Base-by-base conservation (phyloP, 106 monocot genomes). In the Acorus calamus region DNA sequence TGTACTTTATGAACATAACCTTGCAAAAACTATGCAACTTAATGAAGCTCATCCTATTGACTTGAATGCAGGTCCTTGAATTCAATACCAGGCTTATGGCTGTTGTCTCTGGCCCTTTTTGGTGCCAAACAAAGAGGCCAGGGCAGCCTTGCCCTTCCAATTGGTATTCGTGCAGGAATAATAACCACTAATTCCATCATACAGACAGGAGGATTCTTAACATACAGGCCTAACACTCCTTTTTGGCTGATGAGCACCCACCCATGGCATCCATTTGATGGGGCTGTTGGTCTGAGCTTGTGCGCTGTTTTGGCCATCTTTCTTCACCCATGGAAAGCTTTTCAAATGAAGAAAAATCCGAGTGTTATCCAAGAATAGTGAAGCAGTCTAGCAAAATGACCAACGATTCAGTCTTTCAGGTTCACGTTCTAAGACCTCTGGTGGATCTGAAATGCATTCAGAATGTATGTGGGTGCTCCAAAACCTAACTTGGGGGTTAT, bases 211-310 rank as follows among this genome's bases (percentile, higher is more conserved):
- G 76, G 81, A 54, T 70, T 93, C 52, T 52, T 93, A 11, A 55
- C 7, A 14, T 89, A 83, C 61, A 54, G 46, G 43, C 63, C 78
- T 8, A 42, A 52, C 2, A 79, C 77, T 43, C 83, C 88, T 46
- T 71, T 66, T 14, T 93, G 88, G 88, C 11, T 96, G 14, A 60
- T 66, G 1, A 78, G 82, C 63, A 57, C 56, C 2, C 69, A 87
- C 74, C 78, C 69, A 14, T 67, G 78, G 75, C 90, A 82, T 80
- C 96, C 90, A 42, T 96, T 96, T 74, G 74, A 90, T 50, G 91
- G 96, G 8, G 76, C 55, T 57, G 72, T 87, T n/a, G 96, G 96
- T 46, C 42, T 91, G 42, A 55, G 64, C 49, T 47, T 78, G 8
- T 76, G 81, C 64, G 62, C 67, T 52, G 7, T 85, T 6, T 13